Conservation (phyloP, 441 rosid species). For the Mallotus repandus region DNA sequence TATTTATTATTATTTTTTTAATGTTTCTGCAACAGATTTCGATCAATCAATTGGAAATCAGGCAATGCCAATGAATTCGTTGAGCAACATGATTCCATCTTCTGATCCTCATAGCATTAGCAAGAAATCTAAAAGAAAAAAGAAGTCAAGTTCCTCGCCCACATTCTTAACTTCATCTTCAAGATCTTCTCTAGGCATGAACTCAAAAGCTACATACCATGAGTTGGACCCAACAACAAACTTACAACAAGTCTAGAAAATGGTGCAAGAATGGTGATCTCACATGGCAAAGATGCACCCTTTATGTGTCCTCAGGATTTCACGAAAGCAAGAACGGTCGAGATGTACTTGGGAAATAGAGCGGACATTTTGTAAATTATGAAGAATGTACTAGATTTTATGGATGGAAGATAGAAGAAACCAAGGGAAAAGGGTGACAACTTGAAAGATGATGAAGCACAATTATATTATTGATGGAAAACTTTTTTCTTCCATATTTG, state of each 20-base stretch:
- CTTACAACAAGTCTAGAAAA: slow-evolving; percentile 22
- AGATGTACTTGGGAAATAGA: slow-evolving; percentile 1
- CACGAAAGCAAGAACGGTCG: background rate
- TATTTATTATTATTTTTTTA: background rate
- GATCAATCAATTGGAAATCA: slow-evolving; percentile 35
- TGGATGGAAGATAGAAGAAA: slow-evolving; percentile 1
- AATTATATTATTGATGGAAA: too few relatives aligned
- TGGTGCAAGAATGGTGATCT: background rate
- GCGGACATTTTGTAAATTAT: slow-evolving; percentile 25
- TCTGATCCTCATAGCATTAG: slow-evolving; percentile 40
- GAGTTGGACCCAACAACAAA: slow-evolving; percentile 22
- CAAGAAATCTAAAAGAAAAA: slow-evolving; percentile 52
- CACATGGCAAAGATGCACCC: background rate
- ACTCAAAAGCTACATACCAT: slow-evolving; percentile 27
- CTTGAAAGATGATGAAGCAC: background rate
- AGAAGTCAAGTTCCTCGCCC: slow-evolving; percentile 38
- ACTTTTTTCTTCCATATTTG: background rate
- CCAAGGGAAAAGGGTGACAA: background rate
- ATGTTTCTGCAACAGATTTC: slow-evolving; percentile 35
- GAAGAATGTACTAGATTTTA: background rate
- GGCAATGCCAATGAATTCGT: slow-evolving; percentile 21
- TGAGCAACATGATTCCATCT: slow-evolving; percentile 28
- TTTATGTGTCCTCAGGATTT: slow-evolving; percentile 3
- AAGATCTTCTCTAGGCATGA: slow-evolving; percentile 37
- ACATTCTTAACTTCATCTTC: slow-evolving; percentile 35